Evolutionary conservation across 768 basidiomycete species (phyloP), one percentile per base, ranked within the genome.

Genomic region (Infundibulicybe gibba): DNA sequence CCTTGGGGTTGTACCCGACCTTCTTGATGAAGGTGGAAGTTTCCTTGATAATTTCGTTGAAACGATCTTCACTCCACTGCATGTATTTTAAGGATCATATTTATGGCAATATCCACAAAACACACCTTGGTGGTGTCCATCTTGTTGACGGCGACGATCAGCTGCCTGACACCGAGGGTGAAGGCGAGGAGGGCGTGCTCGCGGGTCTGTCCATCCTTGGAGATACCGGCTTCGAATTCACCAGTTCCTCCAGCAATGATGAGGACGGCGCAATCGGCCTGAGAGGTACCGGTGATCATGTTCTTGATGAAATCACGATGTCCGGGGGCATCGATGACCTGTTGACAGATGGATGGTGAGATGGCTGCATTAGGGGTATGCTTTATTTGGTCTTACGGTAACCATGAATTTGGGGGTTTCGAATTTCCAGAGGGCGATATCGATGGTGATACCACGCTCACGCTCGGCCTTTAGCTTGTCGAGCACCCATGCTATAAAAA

Each of bases 261-360:
- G 72, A 99, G 93, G 71, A 99, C 85, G 64, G 94, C 97, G 66
- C 95, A 98, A 70, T 99, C 95, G 68, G 95, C 94, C 85, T 99
- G 97, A 63, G 97, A 99, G 62, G 97, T 99, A 82, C 97, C 97
- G 53, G 97, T 99, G 71, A 99, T 99, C 94, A 94, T 97, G 91
- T 97, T 99, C 80, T 99, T 99, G 84, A 99, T 99, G 77, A 99
- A 99, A 68, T 99, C 97, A 85, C 97, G 94, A 72, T 97, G 94
- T 67, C 95, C 95, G 41, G 97, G 97, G 69, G 97, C 97, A 68
- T 98, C 97, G 61, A 98, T 98, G 76, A 99, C 93, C 92, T 90
- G 25, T 25, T 25, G 25, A 50, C 21, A 48, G 49, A 53, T 59
- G 39, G 57, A 43, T 51, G 44, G 41, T 53, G 52, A 52, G 52